Evolutionary conservation across 768 basidiomycete genomes (phyloP).

Genomic region (Leccinum subtestaceum): DNA sequence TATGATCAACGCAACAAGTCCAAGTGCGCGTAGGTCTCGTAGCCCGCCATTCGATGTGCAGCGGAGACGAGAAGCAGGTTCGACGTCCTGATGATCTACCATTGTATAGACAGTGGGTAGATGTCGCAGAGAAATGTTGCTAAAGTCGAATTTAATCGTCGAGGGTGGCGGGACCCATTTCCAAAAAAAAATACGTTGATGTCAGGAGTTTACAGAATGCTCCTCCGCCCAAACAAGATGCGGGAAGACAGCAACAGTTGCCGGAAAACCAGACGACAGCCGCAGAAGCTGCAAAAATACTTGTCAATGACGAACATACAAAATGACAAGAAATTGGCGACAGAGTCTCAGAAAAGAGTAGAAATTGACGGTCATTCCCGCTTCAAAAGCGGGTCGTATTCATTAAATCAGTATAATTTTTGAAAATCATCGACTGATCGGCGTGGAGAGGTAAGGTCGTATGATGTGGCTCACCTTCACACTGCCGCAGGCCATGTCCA

Average conservation of each 20-base stretch:
- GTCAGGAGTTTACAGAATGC: not conserved
- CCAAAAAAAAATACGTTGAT: not conserved
- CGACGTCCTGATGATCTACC: not conserved
- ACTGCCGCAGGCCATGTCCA: not conserved
- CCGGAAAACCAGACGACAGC: not conserved
- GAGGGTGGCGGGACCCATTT: not conserved
- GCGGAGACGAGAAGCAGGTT: not conserved
- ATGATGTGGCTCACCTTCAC: not conserved
- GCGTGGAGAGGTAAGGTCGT: not conserved
- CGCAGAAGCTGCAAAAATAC: not conserved
- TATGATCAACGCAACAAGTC: not conserved
- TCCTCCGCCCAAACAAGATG: not conserved
- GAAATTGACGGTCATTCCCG: conserved; percentile 5
- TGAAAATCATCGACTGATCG: conserved; percentile 2
- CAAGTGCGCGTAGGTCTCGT: not conserved
- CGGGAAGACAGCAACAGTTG: not conserved
- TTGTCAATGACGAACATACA: not conserved
- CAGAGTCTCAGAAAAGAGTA: not conserved
- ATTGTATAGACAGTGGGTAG: not conserved
- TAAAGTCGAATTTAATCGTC: not conserved
- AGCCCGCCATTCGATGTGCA: not conserved
- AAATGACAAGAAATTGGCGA: not conserved
- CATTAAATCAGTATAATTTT: conserved; percentile 15
- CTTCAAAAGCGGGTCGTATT: conserved; percentile 7
- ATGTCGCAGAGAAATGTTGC: not conserved